Conservation (phyloP, 2,329 filamentous ascomycete species). For the Cyphellophora europaea region DNA sequence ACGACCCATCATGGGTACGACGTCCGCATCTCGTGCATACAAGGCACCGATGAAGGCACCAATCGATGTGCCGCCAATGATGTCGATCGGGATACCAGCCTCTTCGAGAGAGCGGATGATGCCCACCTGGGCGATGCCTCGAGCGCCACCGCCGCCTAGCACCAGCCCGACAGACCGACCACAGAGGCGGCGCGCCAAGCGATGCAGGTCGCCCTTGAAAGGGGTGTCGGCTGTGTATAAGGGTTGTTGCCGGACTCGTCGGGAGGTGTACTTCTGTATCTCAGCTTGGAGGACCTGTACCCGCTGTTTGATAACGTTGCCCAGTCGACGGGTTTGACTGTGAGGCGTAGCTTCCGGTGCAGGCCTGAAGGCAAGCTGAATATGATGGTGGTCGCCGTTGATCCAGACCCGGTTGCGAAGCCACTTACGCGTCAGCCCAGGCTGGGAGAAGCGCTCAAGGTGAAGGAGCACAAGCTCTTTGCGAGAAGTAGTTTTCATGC, state of each 20-base stretch:
- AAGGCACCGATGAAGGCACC: constrained; percentile 90
- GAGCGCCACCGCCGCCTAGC: constrained; percentile 82
- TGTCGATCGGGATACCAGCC: constrained; percentile 89
- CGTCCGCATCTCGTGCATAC: constrained; percentile 91
- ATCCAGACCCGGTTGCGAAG: constrained; percentile 91
- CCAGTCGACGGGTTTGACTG: constrained; percentile 65
- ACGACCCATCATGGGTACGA: constrained; percentile 92
- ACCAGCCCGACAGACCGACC: constrained; percentile 93
- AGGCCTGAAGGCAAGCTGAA: constrained; percentile 84
- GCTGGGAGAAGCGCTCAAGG: constrained; percentile 73
- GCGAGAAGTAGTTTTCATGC: constrained; percentile 91
- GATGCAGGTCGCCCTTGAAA: constrained; percentile 94
- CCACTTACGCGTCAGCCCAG: constrained; percentile 82
- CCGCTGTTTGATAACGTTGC: constrained; percentile 77
- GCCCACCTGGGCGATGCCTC: constrained; percentile 86
- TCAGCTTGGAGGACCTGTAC: constrained; percentile 94
- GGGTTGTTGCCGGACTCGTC: constrained; percentile 78
- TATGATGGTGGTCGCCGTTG: constrained; percentile 93
- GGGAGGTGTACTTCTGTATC: constrained; percentile 94
- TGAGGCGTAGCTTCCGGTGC: constrained; percentile 64
- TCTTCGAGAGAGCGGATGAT: constrained; percentile 94
- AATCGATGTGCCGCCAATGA: constrained; percentile 92
- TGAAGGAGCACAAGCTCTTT: constrained; percentile 90
- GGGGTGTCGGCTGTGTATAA: constrained; percentile 86
- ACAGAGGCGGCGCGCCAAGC: constrained; percentile 78